Base-by-base conservation (phyloP, 345 rosid species). In the Erysimum cheiranthoides region DNA sequence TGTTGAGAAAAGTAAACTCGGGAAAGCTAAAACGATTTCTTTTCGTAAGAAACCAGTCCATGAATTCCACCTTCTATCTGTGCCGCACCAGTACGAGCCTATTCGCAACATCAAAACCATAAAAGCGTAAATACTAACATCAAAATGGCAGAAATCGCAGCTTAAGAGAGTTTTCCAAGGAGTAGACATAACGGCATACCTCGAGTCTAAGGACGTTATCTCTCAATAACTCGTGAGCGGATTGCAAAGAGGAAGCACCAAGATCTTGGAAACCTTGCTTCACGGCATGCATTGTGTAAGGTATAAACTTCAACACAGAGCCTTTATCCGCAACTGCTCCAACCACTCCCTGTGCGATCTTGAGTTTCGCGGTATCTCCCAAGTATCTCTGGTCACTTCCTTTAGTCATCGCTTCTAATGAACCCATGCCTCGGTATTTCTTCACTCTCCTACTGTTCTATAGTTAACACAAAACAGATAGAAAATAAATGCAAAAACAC, bases 181-280 rank as follows among this genome's bases (percentile, higher is more conserved):
- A 53, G 34, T 61, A 35, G 6, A 61, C 58, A 56, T n/a, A 63
- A 36, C 13, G 6, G 32, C 53, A 11, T 63, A 87, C 98, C 97
- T 94, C 98, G 4, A 94, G 92, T 81, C 93, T 86, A 13, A 92
- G 71, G 43, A 85, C 82, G 8, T 82, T 78, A 13, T 92, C 87
- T 70, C 87, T 84, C 74, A 90, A 81, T 63, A 92, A 80, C 47
- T 87, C 78, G 45, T 90, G 96, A 73, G 91, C 93, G 32, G 92
- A 88, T 58, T 70, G 74, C 82, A 92, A 56, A 61, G 98, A 92
- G 57, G 86, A 78, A 57, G 95, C 95, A 40, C 98, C 97, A 25
- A 92, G 90, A 81, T 94, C 98, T 85, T 94, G 98, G 77, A 94
- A 87, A 40, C 98, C 98, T 86, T 93, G 98, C 80, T 90, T 94